Conservation (phyloP, 83 land plant genomes). For the Isoetes engelmannii region DNA sequence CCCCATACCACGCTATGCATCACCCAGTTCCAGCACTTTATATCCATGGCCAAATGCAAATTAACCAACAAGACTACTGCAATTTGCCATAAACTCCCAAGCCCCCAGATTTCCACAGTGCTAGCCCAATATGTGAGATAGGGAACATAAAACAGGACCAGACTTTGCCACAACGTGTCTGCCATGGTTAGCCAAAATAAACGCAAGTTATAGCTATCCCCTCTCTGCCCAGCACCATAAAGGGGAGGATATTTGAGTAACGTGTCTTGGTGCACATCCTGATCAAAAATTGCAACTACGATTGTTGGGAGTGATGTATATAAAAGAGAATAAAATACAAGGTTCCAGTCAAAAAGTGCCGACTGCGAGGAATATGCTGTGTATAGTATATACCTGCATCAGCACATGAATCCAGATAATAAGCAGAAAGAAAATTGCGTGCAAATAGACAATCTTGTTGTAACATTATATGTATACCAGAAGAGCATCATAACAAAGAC, state of each 20-base stretch:
- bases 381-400: constrained; percentile 71
- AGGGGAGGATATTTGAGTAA: constrained; percentile 57
- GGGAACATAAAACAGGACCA: constrained; percentile 69
- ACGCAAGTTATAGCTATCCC: constrained; percentile 55
- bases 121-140: constrained; percentile 47
- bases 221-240: constrained; percentile 76
- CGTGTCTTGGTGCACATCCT: constrained; percentile 63
- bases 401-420: constrained; percentile 5
- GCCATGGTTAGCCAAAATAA: constrained; percentile 73
- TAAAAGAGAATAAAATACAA: constrained; percentile 66
- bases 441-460: neutral
- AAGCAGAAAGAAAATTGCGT: neutral
- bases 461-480: constrained; percentile 36
- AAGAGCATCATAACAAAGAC: constrained; percentile 87
- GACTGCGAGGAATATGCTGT: constrained; percentile 68
- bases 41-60: constrained; percentile 80
- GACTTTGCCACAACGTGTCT: constrained; percentile 91
- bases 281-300: constrained; percentile 72
- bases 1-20: constrained; percentile 80
- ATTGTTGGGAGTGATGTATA: constrained; percentile 88
- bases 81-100: constrained; percentile 83
- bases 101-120: constrained; percentile 49
- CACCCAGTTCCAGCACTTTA: constrained; percentile 69
- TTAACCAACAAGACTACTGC: constrained; percentile 80
- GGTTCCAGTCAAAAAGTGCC: constrained; percentile 87